phyloP scores from a whole-genome alignment of 352 stramenopile genomes.

The Globisporangium nodosum region DNA sequence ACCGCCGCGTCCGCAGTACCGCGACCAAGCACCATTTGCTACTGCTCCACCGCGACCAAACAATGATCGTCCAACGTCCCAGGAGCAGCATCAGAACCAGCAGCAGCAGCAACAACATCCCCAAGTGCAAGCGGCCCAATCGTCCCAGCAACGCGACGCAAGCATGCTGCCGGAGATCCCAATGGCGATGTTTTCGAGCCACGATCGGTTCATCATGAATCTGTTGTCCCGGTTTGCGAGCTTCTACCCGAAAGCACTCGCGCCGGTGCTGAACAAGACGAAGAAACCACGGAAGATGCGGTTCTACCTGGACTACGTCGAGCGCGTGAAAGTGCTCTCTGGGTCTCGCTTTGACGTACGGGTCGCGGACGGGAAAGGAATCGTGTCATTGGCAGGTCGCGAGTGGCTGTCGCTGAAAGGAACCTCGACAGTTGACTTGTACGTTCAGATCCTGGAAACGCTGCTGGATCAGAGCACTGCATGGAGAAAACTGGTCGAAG shows the following conservation, averaged over 20 bases:
- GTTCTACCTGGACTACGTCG: slow-evolving; percentile 62
- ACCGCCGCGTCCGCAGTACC: background rate
- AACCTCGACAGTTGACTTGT: slow-evolving; percentile 34
- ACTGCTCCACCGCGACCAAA: background rate
- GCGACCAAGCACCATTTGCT: background rate
- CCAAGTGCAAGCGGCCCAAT: background rate
- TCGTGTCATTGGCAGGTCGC: slow-evolving; percentile 34
- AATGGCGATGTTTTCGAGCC: slow-evolving; percentile 36
- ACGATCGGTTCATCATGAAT: slow-evolving; percentile 40
- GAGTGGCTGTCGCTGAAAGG: slow-evolving; percentile 46
- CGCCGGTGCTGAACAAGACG: slow-evolving; percentile 53
- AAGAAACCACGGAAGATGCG: slow-evolving; percentile 69
- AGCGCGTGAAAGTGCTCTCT: slow-evolving; percentile 40
- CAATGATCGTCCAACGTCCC: background rate
- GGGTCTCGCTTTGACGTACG: slow-evolving; percentile 34
- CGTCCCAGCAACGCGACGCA: background rate
- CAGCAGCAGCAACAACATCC: background rate
- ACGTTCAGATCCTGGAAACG: slow-evolving; percentile 40
- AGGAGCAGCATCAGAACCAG: background rate
- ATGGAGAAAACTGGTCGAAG: slow-evolving; percentile 43
- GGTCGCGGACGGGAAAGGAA: slow-evolving; percentile 28
- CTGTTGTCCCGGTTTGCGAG: slow-evolving; percentile 49
- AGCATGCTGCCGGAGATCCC: slow-evolving; percentile 20
- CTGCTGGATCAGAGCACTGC: slow-evolving; percentile 33
- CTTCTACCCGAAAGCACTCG: slow-evolving; percentile 41